These are phyloP conservation scores for Umbellularia californica DNA, from an alignment of 164 flowering plant species.

Conservation along the genomic window DNA sequence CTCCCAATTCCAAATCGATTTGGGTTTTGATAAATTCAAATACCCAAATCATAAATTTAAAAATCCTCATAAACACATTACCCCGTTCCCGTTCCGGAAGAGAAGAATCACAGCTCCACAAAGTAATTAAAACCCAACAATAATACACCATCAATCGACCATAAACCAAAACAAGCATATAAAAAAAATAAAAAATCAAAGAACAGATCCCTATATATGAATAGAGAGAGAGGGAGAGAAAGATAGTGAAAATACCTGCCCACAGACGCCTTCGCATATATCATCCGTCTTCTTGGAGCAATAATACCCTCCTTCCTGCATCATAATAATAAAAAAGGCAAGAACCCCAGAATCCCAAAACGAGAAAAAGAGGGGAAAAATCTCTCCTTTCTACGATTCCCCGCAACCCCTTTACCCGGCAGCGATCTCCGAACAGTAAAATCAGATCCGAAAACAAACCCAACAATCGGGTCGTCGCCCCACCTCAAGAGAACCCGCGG, in stretches of 20 bases:
- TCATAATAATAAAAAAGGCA: background rate
- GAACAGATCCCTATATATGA: background rate
- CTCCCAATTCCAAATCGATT: too few species aligned
- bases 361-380: too few species aligned
- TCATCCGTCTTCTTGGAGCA: slow-evolving; percentile 74
- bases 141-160: background rate
- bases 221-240: background rate
- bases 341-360: too few species aligned
- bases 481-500: too few species aligned
- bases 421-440: too few species aligned
- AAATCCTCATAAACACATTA: background rate
- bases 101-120: background rate
- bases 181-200: background rate
- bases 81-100: background rate
- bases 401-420: too few species aligned
- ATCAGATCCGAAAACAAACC: too few species aligned
- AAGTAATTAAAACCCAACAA: background rate
- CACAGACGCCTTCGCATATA: slow-evolving; percentile 68
- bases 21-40: background rate
- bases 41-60: background rate
- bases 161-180: background rate
- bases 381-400: too few species aligned
- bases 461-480: too few species aligned
- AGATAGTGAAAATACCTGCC: slow-evolving; percentile 43
- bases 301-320: slow-evolving; percentile 46